These are phyloP conservation scores for Xerophyta viscosa DNA, from an alignment of 106 monocot genomes.

Conservation along the genomic window DNA sequence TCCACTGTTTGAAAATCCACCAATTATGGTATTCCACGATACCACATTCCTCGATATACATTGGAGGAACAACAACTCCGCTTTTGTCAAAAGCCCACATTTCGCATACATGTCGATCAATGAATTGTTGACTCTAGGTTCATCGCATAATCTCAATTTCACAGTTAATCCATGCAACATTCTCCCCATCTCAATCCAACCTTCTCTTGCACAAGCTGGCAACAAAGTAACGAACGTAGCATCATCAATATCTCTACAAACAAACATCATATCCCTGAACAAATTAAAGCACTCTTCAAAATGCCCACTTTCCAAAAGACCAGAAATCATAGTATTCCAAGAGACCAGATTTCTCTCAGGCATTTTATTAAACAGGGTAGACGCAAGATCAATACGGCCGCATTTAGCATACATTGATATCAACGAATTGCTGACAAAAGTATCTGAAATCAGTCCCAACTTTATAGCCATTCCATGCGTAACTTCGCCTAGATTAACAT, in stretches of 20 bases:
- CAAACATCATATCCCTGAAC: constrained; percentile 22
- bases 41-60: constrained; percentile 28
- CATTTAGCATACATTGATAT: constrained; percentile 54
- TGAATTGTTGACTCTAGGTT: constrained; percentile 42
- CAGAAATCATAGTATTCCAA: constrained; percentile 38
- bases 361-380: constrained; percentile 30
- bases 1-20: constrained; percentile 49
- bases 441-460: constrained; percentile 23
- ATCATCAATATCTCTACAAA: constrained; percentile 21
- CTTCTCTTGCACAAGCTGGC: constrained; percentile 34
- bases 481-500: constrained; percentile 10
- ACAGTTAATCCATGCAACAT: constrained; percentile 38
- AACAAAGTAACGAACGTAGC: constrained; percentile 46
- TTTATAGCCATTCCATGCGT: constrained; percentile 46
- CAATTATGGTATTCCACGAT: constrained; percentile 67
- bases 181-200: constrained; percentile 49
- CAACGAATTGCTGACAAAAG: constrained; percentile 40
- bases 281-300: constrained; percentile 22
- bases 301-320: constrained; percentile 25
- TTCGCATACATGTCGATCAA: constrained; percentile 61
- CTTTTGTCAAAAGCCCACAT: constrained; percentile 33
- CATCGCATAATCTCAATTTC: constrained; percentile 24
- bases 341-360: constrained; percentile 43
- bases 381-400: constrained; percentile 26
- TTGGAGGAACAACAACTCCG: constrained; percentile 24